Base-by-base conservation (phyloP, 352 stramenopile genomes). In the Halophytophthora polymorphica region DNA sequence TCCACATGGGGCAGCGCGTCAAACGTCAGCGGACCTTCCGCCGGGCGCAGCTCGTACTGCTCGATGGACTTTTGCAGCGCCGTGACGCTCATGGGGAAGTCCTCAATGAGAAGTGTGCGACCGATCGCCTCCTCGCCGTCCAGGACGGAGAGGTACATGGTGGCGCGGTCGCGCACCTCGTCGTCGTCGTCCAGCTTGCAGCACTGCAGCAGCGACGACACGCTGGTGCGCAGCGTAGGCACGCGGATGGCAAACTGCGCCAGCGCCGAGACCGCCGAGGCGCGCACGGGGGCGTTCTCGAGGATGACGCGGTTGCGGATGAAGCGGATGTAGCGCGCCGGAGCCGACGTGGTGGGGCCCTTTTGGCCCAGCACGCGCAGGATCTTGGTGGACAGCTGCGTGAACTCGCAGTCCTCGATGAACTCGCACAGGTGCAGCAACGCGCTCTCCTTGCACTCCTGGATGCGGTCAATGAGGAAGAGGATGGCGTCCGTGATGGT, bases 291-390 rank as follows among this genome's bases (percentile, higher is more conserved):
- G 0, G 96, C 89, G 66, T 98, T 99, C 69, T 99, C 97, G 21
- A 99, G 71, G 67, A 99, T 99, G 40, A 99, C 86, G 39, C 97
- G 93, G 82, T 99, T 99, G 73, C 98, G 99, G 46, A 99, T 98
- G 70, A 99, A 99, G 45, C 97, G 94, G 62, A 99, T 99, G 91
- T 99, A 99, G 22, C 95, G 83, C 10, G 94, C 92, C 2, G 97
- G 96, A n/a, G 86, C 78, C 4, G 83, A 88, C 0, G 96, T 98
- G 34, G 73, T 94, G 0, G 97, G 96, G 12, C 96, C 97, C 45
- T 98, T 81, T 52, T 97, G 79, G 18, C 96, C 97, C 18, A 99
- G 66, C 11, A 99, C 81, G 59, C 98, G 93, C 46, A 99, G 61
- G 51, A 99, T 98, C 64, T 88, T 98, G 57, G 53, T 97, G 10